Percentiles rank a stretch among this genome's conserved stretches.
Evolutionary conservation across 129 eudicot species (phyloP).

Genomic region (Lactuca saligna): DNA sequence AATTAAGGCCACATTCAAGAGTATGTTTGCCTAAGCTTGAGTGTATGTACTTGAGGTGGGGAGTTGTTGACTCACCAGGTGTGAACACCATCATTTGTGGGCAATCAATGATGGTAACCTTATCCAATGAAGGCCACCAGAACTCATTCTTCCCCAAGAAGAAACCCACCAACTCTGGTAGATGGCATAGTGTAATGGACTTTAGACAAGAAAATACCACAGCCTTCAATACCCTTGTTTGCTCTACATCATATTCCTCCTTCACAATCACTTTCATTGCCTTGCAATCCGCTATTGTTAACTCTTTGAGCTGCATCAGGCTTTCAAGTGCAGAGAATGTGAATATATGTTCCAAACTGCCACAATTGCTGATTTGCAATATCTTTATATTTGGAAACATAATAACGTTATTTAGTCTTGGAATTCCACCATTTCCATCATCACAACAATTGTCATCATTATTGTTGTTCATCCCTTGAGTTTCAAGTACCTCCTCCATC

Average conservation of each 20-base stretch:
- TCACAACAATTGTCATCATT: too few relatives aligned
- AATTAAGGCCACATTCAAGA: conserved; percentile 13
- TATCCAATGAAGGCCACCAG: background rate
- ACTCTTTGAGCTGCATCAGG: background rate
- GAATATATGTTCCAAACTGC: conserved; percentile 11
- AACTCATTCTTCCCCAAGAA: too few relatives aligned
- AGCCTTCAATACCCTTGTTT: too few relatives aligned
- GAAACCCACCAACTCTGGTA: too few relatives aligned
- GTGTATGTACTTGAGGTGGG: background rate
- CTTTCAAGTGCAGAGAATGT: conserved; percentile 13
- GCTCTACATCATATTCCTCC: background rate
- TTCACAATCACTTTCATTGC: conserved; percentile 21
- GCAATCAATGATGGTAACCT: background rate
- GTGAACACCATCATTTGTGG: conserved; percentile 10
- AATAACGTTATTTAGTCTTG: background rate
- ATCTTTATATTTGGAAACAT: background rate
- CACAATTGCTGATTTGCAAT: background rate
- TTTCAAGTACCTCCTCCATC: too few relatives aligned
- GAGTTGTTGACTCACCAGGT: background rate
- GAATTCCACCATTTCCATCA: too few relatives aligned
- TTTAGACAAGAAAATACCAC: conserved; percentile 10
- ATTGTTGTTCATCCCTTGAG: background rate
- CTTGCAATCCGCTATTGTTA: background rate
- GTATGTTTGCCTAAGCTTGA: conserved; percentile 13
- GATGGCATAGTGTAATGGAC: background rate